Conservation (phyloP, 2,329 filamentous ascomycete genomes). For the Apiospora sp. region DNA sequence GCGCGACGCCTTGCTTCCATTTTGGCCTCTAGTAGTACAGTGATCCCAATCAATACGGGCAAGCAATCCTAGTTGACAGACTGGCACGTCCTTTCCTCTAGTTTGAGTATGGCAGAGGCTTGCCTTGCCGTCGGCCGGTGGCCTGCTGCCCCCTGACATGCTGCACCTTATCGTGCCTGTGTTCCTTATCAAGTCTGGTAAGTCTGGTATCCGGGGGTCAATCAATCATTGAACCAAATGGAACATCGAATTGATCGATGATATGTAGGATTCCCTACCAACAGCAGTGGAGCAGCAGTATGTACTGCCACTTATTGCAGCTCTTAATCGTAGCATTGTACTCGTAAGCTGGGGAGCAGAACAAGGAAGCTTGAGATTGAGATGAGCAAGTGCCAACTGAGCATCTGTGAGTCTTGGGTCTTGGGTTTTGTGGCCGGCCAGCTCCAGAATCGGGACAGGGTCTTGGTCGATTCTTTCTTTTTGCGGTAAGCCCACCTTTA, state of each 20-base stretch:
- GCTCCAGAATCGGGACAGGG: background rate
- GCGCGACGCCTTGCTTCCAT: too few species aligned
- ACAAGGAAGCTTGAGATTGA: background rate
- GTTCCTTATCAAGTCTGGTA: background rate
- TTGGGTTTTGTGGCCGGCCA: background rate
- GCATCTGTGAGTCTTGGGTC: conserved; percentile 15
- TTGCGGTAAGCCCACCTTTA: conserved; percentile 10
- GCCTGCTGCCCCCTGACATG: background rate
- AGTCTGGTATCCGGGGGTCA: background rate
- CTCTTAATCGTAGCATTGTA: conserved; percentile 4
- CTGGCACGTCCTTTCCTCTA: too few species aligned
- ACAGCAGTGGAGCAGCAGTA: background rate
- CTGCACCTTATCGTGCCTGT: background rate
- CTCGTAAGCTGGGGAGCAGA: conserved; percentile 7
- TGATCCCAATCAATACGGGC: too few species aligned
- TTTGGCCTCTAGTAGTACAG: too few species aligned
- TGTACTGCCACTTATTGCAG: background rate
- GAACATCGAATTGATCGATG: background rate
- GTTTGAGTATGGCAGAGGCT: too few species aligned
- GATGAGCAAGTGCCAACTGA: conserved; percentile 12
- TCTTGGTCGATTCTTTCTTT: conserved; percentile 10
- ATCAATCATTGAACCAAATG: background rate
- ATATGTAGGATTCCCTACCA: background rate
- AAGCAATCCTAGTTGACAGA: too few species aligned
- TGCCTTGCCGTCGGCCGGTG: too few species aligned